Conservation (phyloP, 1,139 yeast species). For the Magnusiomyces starmeri region DNA sequence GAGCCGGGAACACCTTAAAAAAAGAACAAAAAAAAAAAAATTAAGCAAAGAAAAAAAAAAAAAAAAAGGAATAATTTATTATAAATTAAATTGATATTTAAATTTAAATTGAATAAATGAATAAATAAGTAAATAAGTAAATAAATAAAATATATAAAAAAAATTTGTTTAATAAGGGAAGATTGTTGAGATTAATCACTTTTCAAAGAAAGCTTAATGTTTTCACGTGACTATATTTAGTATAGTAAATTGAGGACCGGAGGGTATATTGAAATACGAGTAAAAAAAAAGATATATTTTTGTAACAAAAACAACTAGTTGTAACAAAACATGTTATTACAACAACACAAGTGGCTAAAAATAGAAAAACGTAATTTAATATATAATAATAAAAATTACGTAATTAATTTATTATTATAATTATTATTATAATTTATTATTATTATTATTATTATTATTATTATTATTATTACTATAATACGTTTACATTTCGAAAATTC, state of each 20-base stretch:
- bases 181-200: background rate
- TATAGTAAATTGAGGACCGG: no score
- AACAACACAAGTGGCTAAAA: background rate
- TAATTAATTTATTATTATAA: background rate
- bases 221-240: background rate
- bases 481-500: no score
- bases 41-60: background rate
- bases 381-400: no score
- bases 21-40: background rate
- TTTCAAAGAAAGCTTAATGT: background rate
- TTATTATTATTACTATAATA: no score
- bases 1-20: slow-evolving; percentile 32
- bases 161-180: background rate
- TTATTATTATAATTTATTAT: background rate
- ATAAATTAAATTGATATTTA: background rate
- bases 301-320: no score
- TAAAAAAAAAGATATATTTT: no score
- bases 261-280: no score
- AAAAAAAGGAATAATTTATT: background rate
- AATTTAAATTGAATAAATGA: background rate
- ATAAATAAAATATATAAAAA: background rate
- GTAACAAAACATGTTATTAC: no score
- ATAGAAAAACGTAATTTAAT: background rate
- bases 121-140: background rate
- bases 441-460: background rate